Conservation (phyloP, 2,329 filamentous ascomycete genomes). For the Hymenoscyphus salicellus region DNA sequence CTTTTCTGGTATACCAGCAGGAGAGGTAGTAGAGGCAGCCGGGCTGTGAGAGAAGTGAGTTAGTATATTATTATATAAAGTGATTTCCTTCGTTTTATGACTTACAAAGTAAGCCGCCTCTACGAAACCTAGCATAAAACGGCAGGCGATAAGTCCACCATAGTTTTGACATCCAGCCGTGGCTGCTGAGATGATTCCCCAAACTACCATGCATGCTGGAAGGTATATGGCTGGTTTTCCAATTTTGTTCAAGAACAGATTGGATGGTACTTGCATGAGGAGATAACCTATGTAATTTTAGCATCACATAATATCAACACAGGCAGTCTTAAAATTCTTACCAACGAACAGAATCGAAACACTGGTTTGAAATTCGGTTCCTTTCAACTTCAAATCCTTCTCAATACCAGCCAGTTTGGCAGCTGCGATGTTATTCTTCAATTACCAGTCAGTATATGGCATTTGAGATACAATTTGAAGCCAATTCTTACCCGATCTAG, state of each 20-base stretch:
- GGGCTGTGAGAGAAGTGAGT: slow-evolving; percentile 7
- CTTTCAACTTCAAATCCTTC: slow-evolving; percentile 42
- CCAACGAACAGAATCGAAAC: slow-evolving; percentile 41
- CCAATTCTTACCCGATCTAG: slow-evolving; percentile 45
- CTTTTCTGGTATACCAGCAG: slow-evolving; percentile 68
- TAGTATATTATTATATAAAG: not conserved
- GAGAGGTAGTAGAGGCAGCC: slow-evolving; percentile 59
- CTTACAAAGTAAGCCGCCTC: slow-evolving; percentile 55
- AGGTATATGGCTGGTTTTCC: slow-evolving; percentile 50
- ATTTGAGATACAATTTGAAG: slow-evolving; percentile 51
- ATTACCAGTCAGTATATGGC: slow-evolving; percentile 49
- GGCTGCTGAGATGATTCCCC: slow-evolving; percentile 48
- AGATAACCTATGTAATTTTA: slow-evolving; percentile 31
- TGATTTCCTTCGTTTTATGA: not conserved
- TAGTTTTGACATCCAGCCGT: slow-evolving; percentile 49
- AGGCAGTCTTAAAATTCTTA: not conserved
- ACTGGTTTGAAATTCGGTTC: slow-evolving; percentile 43
- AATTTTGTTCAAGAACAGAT: slow-evolving; percentile 49
- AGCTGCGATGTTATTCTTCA: slow-evolving; percentile 53
- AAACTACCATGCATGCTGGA: slow-evolving; percentile 47
- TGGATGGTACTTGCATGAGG: slow-evolving; percentile 46
- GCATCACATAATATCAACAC: not conserved
- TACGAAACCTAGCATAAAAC: slow-evolving; percentile 51
- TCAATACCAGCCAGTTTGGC: slow-evolving; percentile 51
- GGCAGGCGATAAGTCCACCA: slow-evolving; percentile 44